phyloP scores from a whole-genome alignment of 768 basidiomycete genomes.

The Mycena crocata region DNA sequence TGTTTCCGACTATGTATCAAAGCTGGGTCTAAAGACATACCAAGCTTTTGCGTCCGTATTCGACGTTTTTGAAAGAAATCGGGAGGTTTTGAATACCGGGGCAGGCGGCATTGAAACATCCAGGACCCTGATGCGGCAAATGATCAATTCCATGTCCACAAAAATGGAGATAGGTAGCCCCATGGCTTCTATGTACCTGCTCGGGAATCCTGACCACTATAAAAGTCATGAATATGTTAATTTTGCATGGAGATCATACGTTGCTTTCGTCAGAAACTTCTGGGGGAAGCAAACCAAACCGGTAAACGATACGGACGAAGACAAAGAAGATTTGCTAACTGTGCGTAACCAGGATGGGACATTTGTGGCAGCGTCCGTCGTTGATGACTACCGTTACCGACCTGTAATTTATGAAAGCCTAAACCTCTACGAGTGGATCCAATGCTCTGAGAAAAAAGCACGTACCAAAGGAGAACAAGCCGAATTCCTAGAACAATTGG shows the following conservation, averaged over 20 bases:
- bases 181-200: no score
- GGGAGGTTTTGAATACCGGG: background rate
- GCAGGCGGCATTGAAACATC: background rate
- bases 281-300: background rate
- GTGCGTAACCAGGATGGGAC: background rate
- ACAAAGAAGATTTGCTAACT: background rate
- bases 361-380: background rate
- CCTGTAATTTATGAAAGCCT: background rate
- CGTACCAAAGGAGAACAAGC: background rate
- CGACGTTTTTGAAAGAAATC: background rate
- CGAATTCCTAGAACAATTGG: no score
- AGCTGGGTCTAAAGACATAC: slow-evolving; percentile 30
- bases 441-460: background rate
- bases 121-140: background rate
- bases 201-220: no score
- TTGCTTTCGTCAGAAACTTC: background rate
- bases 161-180: no score
- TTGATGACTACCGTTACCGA: background rate
- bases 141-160: no score
- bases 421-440: slow-evolving; percentile 1
- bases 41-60: slow-evolving; percentile 9
- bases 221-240: background rate
- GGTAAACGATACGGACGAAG: background rate
- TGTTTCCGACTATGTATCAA: no score
- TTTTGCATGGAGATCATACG: slow-evolving; percentile 1